Conservation (phyloP, 2,329 filamentous ascomycete genomes). For the Amauroascus verrucosus region DNA sequence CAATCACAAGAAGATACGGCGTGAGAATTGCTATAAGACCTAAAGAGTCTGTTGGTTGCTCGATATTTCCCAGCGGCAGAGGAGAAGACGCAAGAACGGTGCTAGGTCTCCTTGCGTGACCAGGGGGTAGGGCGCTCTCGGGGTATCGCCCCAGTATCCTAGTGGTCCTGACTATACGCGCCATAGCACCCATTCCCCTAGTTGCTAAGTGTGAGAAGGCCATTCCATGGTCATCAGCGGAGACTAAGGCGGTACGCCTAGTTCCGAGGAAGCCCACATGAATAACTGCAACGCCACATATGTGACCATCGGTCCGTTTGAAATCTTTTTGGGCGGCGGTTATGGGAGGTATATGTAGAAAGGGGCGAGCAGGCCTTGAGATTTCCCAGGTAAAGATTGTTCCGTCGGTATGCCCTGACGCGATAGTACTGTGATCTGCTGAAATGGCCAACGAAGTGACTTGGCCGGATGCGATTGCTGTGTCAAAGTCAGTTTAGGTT, state of each 20-base stretch:
- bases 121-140: constrained; percentile 46
- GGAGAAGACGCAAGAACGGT: constrained; percentile 88
- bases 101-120: constrained; percentile 72
- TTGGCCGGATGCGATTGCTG: constrained; percentile 80
- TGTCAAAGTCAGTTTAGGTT: constrained; percentile 8
- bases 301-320: constrained; percentile 68
- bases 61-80: constrained; percentile 85
- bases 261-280: constrained; percentile 94
- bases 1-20: constrained; percentile 88
- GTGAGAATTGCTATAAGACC: constrained; percentile 92
- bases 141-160: constrained; percentile 89
- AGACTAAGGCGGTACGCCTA: constrained; percentile 85
- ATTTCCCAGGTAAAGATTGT: constrained; percentile 97
- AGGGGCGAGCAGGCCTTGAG: constrained; percentile 67
- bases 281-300: constrained; percentile 64
- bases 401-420: constrained; percentile 78
- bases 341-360: constrained; percentile 73
- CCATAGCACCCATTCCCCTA: constrained; percentile 75
- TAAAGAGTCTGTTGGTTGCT: constrained; percentile 75
- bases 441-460: constrained; percentile 83
- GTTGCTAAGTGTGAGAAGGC: constrained; percentile 95
- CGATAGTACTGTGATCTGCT: constrained; percentile 85
- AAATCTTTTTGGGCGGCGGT: constrained; percentile 55
- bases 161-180: constrained; percentile 75
- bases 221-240: constrained; percentile 91